These are phyloP conservation scores for Oemleria cerasiformis DNA, from an alignment of 306 rosid species.

Conservation along the genomic window DNA sequence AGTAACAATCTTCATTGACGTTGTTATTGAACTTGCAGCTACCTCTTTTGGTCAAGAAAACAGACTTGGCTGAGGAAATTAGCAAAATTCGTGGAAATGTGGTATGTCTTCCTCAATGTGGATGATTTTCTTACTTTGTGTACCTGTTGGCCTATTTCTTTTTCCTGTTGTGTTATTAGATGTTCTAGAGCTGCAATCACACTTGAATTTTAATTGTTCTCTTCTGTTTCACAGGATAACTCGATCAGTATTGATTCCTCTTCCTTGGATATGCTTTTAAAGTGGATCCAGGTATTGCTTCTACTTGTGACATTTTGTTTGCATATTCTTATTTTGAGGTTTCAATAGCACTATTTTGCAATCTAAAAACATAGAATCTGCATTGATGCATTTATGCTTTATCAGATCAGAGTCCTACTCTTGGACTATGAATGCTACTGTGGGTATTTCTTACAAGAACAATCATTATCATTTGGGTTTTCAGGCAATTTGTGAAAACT, in stretches of 20 bases:
- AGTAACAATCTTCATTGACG: slow-evolving; percentile 12
- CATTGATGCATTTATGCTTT: neutral
- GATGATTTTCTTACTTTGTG: slow-evolving; percentile 9
- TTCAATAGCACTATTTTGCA: neutral
- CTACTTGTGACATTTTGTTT: neutral
- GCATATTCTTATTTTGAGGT: slow-evolving; percentile 7
- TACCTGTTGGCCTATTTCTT: neutral
- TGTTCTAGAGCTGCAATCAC: neutral
- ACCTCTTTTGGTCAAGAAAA: slow-evolving; percentile 80
- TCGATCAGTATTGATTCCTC: slow-evolving; percentile 36
- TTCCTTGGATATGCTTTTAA: slow-evolving; percentile 69
- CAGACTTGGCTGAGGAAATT: slow-evolving; percentile 64
- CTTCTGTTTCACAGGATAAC: slow-evolving; percentile 45
- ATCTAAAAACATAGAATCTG: neutral
- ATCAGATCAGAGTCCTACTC: neutral
- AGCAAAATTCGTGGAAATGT: slow-evolving; percentile 57
- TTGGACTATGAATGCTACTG: neutral
- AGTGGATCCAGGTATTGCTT: slow-evolving; percentile 78
- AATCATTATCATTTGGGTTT: slow-evolving; percentile 8
- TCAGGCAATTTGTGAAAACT: slow-evolving; percentile 75
- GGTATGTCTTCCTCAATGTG: slow-evolving; percentile 39
- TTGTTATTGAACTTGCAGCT: slow-evolving; percentile 52
- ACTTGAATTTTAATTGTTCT: slow-evolving; percentile 14
- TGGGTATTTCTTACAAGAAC: neutral
- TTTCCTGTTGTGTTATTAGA: neutral